phyloP scores from a whole-genome alignment of 495 filamentous ascomycete genomes.

The Tuber umbilicatum region DNA sequence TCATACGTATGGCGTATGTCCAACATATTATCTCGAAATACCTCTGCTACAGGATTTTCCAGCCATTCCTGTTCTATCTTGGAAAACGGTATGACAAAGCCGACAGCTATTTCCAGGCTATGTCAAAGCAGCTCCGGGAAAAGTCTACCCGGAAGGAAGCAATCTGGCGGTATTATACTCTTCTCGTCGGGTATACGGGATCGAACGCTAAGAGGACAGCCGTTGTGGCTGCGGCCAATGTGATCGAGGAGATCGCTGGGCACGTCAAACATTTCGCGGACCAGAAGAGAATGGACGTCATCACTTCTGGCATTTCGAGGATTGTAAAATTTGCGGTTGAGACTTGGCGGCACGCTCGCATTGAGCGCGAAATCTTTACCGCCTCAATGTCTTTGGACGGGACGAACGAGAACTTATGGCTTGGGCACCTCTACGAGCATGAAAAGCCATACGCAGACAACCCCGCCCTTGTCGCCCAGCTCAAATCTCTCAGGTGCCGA shows the following conservation, averaged over 20 bases:
- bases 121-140: slow-evolving; percentile 56
- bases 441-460: slow-evolving; percentile 35
- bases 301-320: slow-evolving; percentile 50
- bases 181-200: slow-evolving; percentile 59
- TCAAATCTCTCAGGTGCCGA: slow-evolving; percentile 15
- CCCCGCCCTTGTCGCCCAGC: slow-evolving; percentile 24
- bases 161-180: slow-evolving; percentile 59
- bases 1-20: slow-evolving; percentile 56
- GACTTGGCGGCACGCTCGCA: slow-evolving; percentile 58
- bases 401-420: slow-evolving; percentile 47
- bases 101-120: slow-evolving; percentile 56
- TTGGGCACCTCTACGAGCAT: slow-evolving; percentile 44
- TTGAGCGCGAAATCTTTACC: slow-evolving; percentile 57
- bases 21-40: slow-evolving; percentile 56
- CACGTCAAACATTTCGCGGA: slow-evolving; percentile 56
- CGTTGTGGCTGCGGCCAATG: slow-evolving; percentile 54
- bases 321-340: slow-evolving; percentile 61
- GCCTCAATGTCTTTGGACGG: slow-evolving; percentile 51
- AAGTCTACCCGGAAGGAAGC: slow-evolving; percentile 58
- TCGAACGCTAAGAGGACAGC: slow-evolving; percentile 57
- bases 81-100: slow-evolving; percentile 58
- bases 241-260: slow-evolving; percentile 57
- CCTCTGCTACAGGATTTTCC: slow-evolving; percentile 57
- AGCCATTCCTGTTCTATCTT: slow-evolving; percentile 59
- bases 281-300: slow-evolving; percentile 50